phyloP scores from a whole-genome alignment of 2,329 filamentous ascomycete species.

The Cercospora canescens region DNA sequence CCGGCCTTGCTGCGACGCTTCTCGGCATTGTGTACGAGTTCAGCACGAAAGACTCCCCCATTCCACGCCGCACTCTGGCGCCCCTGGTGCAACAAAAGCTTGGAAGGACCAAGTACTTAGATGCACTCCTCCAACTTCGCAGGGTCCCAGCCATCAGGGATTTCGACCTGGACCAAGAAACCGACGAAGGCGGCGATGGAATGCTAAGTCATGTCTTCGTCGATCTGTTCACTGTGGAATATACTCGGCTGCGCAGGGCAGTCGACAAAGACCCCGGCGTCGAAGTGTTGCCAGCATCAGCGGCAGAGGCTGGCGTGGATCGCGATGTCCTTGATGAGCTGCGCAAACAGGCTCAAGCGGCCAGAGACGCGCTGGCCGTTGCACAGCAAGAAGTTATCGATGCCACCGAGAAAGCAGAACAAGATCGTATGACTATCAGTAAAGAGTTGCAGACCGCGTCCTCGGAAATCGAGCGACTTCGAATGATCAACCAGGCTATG shows the following conservation, averaged over 20 bases:
- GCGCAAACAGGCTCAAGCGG: conserved; percentile 73
- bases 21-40: conserved; percentile 94
- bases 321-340: conserved; percentile 87
- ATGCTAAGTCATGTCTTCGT: conserved; percentile 76
- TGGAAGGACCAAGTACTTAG: conserved; percentile 83
- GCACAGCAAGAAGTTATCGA: conserved; percentile 57
- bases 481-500: conserved; percentile 68
- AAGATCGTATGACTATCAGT: conserved; percentile 39
- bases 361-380: conserved; percentile 60
- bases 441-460: conserved; percentile 49
- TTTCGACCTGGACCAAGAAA: conserved; percentile 66
- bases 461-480: conserved; percentile 54
- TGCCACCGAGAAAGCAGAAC: conserved; percentile 58
- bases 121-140: conserved; percentile 75
- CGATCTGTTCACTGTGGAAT: conserved; percentile 95
- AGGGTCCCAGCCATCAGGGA: conserved; percentile 79
- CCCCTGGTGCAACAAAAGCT: conserved; percentile 74
- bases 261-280: conserved; percentile 89
- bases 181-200: conserved; percentile 26
- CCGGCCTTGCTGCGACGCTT: conserved; percentile 77
- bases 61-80: conserved; percentile 78
- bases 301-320: conserved; percentile 90
- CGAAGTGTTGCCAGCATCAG: conserved; percentile 77
- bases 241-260: conserved; percentile 77
- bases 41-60: conserved; percentile 93